phyloP scores from a whole-genome alignment of 1,284 basidiomycete genomes.

The Ustilago tritici region DNA sequence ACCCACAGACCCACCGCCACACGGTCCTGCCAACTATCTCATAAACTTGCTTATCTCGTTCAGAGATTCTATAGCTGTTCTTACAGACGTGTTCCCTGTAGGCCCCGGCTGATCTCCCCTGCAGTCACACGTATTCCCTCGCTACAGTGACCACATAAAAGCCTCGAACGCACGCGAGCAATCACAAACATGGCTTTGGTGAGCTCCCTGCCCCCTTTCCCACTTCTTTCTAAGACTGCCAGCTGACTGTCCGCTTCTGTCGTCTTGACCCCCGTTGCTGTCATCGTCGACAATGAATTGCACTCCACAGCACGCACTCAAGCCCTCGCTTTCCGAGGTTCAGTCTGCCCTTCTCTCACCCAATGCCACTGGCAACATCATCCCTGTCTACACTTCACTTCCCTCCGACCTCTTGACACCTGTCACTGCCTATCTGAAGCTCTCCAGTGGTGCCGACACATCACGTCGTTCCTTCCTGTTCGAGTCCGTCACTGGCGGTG shows the following conservation, averaged over 20 bases:
- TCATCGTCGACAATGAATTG: conserved; percentile 13
- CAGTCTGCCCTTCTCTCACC: conserved; percentile 52
- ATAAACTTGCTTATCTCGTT: not conserved
- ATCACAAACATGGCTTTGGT: conserved; percentile 42
- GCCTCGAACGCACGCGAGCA: conserved; percentile 14
- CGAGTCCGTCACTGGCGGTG: conserved; percentile 82
- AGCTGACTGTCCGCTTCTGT: not conserved
- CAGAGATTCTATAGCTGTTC: not conserved
- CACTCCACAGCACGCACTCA: conserved; percentile 37
- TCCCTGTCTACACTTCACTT: conserved; percentile 91
- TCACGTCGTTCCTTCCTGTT: conserved; percentile 63
- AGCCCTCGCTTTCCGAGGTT: conserved; percentile 63
- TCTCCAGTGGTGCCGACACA: conserved; percentile 87
- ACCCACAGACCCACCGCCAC: conserved; percentile 9
- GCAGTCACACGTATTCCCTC: not conserved
- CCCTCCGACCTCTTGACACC: conserved; percentile 97
- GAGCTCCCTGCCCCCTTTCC: conserved; percentile 6
- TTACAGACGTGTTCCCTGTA: not conserved
- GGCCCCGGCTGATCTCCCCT: not conserved
- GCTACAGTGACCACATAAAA: conserved; percentile 2
- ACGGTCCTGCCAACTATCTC: conserved; percentile 6
- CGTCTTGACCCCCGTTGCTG: not conserved
- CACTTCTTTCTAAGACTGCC: not conserved
- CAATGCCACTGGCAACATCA: conserved; percentile 78
- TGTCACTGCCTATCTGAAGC: conserved; percentile 93